phyloP scores from a whole-genome alignment of 1,139 yeast species.

The Taphrina deformans region DNA sequence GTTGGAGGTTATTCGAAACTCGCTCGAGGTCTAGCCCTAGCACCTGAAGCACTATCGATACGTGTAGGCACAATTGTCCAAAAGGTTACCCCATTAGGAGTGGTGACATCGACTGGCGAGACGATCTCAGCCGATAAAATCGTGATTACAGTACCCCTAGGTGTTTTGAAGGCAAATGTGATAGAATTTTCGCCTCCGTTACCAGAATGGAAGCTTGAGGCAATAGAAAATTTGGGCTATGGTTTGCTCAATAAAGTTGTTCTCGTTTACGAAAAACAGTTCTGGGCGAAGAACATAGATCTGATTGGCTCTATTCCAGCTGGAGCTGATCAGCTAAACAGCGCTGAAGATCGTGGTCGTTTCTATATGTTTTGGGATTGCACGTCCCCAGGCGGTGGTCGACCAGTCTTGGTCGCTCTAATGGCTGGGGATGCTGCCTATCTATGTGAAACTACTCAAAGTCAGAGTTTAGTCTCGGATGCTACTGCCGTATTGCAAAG shows the following conservation, averaged over 20 bases:
- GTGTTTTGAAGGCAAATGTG: slow-evolving; percentile 48
- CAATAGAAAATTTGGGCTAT: slow-evolving; percentile 49
- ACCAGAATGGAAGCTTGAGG: slow-evolving; percentile 50
- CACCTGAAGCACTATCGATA: slow-evolving; percentile 49
- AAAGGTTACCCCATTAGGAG: slow-evolving; percentile 46
- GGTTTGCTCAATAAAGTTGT: slow-evolving; percentile 50
- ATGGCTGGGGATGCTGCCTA: slow-evolving; percentile 49
- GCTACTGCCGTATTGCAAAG: slow-evolving; percentile 45
- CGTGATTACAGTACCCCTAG: slow-evolving; percentile 50
- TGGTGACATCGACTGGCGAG: slow-evolving; percentile 47
- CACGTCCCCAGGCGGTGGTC: slow-evolving; percentile 39
- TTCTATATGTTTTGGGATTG: slow-evolving; percentile 50
- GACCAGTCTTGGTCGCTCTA: slow-evolving; percentile 45
- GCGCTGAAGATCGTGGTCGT: slow-evolving; percentile 46
- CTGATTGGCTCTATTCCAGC: slow-evolving; percentile 46
- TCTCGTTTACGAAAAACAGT: slow-evolving; percentile 47
- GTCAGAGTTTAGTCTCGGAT: slow-evolving; percentile 46
- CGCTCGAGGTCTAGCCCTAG: slow-evolving; percentile 48
- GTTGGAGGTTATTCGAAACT: slow-evolving; percentile 47
- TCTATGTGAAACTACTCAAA: slow-evolving; percentile 44
- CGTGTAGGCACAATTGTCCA: slow-evolving; percentile 48
- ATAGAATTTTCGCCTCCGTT: slow-evolving; percentile 50
- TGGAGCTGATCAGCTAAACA: slow-evolving; percentile 35
- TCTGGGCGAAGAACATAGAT: slow-evolving; percentile 49
- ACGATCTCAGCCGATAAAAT: slow-evolving; percentile 48